Conservation (phyloP, 1,139 yeast genomes). For the Debaryomyces nepalensis region DNA sequence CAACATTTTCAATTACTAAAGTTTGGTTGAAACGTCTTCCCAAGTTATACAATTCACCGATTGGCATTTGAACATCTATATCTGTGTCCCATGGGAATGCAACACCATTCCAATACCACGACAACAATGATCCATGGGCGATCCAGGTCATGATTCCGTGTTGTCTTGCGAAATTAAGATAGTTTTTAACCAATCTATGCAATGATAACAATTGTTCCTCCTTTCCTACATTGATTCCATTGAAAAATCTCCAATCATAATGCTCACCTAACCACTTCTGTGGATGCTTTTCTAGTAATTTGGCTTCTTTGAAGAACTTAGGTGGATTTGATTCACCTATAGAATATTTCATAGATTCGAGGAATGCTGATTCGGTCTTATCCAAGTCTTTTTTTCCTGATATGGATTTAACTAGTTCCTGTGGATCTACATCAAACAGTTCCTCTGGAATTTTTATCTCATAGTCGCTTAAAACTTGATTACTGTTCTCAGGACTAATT, state of each 20-base stretch:
- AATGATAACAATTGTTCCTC: constrained; percentile 32
- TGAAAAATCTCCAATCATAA: constrained; percentile 50
- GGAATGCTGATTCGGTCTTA: constrained; percentile 23
- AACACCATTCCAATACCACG: constrained; percentile 47
- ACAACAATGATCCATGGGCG: constrained; percentile 48
- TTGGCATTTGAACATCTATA: constrained; percentile 44
- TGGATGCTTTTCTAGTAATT: constrained; percentile 24
- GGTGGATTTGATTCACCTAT: constrained; percentile 26
- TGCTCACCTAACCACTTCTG: constrained; percentile 44
- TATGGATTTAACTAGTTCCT: constrained; percentile 15
- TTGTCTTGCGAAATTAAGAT: constrained; percentile 34
- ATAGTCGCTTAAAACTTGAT: constrained; percentile 15
- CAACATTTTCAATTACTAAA: constrained; percentile 34
- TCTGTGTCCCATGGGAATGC: constrained; percentile 46
- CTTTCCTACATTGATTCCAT: constrained; percentile 45
- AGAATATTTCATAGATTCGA: constrained; percentile 33
- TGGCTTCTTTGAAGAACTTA: constrained; percentile 40
- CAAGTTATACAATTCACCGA: constrained; percentile 33
- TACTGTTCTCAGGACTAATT: constrained; percentile 15
- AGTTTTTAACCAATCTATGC: constrained; percentile 36
- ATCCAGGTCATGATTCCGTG: constrained; percentile 45
- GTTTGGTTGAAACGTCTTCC: constrained; percentile 42
- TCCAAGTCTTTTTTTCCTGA: constrained; percentile 13
- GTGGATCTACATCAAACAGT: constrained; percentile 23
- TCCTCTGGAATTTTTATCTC: constrained; percentile 19